These are phyloP conservation scores for Kwoniella dendrophila DNA, from an alignment of 768 basidiomycete species.

Conservation along the genomic window DNA sequence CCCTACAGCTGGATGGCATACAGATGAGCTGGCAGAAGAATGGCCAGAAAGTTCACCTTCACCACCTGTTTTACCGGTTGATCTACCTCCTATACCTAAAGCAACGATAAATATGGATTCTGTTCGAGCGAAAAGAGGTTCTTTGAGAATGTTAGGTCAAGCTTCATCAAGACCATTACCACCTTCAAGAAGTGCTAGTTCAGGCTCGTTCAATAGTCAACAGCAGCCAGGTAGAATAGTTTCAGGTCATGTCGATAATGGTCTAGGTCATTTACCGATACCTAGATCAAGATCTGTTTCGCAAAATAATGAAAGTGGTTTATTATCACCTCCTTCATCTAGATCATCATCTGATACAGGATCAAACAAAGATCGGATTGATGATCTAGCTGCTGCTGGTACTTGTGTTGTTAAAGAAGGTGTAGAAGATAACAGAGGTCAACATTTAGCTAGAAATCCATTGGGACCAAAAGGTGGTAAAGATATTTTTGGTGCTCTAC, in stretches of 20 bases:
- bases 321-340: slow-evolving; percentile 40
- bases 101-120: slow-evolving; percentile 27
- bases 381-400: slow-evolving; percentile 53
- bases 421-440: slow-evolving; percentile 45
- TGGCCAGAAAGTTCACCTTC: slow-evolving; percentile 68
- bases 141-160: slow-evolving; percentile 41
- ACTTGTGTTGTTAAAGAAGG: slow-evolving; percentile 51
- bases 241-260: slow-evolving; percentile 44
- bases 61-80: slow-evolving; percentile 45
- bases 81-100: slow-evolving; percentile 60
- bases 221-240: slow-evolving; percentile 31
- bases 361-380: slow-evolving; percentile 17
- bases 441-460: slow-evolving; percentile 36
- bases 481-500: slow-evolving; percentile 35
- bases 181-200: slow-evolving; percentile 23
- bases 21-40: slow-evolving; percentile 86
- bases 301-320: slow-evolving; percentile 10
- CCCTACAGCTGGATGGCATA: slow-evolving; percentile 53
- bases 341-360: slow-evolving; percentile 56
- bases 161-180: slow-evolving; percentile 41
- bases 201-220: no score
- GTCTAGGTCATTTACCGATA: slow-evolving; percentile 26
- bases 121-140: slow-evolving; percentile 43
- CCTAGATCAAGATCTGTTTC: slow-evolving; percentile 15
- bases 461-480: slow-evolving; percentile 35